These are phyloP conservation scores for Colletotrichum chlorophyti DNA, from an alignment of 2,329 filamentous ascomycete genomes.

Conservation along the genomic window DNA sequence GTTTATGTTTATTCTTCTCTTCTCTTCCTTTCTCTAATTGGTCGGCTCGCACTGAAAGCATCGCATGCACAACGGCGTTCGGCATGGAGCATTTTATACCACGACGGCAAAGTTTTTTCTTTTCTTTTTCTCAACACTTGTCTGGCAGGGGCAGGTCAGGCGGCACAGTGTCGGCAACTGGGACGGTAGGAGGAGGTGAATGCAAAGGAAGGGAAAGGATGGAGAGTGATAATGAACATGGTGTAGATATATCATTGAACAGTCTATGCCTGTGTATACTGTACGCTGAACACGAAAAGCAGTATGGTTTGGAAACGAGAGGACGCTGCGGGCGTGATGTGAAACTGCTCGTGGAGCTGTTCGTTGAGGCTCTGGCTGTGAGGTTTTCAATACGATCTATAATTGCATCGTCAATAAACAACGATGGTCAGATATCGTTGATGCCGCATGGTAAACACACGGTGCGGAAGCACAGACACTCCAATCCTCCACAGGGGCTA, in stretches of 20 bases:
- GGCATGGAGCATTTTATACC: slow-evolving; percentile 32
- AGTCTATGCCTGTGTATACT: slow-evolving; percentile 31
- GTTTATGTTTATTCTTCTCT: slow-evolving; percentile 23
- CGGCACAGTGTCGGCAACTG: background rate
- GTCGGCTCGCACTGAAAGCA: slow-evolving; percentile 29
- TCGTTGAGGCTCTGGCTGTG: too few species aligned
- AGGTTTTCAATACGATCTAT: too few species aligned
- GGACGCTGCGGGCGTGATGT: background rate
- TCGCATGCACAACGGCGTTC: slow-evolving; percentile 31
- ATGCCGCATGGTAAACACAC: too few species aligned
- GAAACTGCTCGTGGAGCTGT: slow-evolving; percentile 1
- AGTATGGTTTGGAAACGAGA: slow-evolving; percentile 9
- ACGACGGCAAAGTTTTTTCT: slow-evolving; percentile 13
- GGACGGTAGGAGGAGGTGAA: background rate
- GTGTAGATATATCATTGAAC: slow-evolving; percentile 32
- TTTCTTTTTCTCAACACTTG: too few species aligned
- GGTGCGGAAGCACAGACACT: too few species aligned
- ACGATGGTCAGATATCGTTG: too few species aligned
- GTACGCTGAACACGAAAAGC: slow-evolving; percentile 24
- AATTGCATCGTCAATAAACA: too few species aligned
- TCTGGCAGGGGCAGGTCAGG: slow-evolving; percentile 12
- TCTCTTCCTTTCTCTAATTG: slow-evolving; percentile 25
- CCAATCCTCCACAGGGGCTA: background rate
- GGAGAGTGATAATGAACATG: slow-evolving; percentile 25
- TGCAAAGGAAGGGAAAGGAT: background rate